These are phyloP conservation scores for Mycena rosella DNA, from an alignment of 768 basidiomycete genomes.

Conservation along the genomic window DNA sequence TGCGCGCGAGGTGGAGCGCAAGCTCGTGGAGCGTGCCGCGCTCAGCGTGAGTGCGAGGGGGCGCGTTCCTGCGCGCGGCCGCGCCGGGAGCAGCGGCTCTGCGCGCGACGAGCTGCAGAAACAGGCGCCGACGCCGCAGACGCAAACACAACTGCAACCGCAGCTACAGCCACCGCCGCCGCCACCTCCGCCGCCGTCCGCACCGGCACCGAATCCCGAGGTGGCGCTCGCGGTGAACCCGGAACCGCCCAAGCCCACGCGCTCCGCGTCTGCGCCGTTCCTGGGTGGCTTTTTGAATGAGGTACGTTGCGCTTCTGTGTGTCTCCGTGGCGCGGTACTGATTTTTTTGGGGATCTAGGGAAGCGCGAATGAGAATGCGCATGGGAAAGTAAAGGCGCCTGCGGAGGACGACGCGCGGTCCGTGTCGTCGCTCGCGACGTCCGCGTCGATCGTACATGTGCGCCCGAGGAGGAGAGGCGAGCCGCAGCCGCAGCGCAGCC, in stretches of 20 bases:
- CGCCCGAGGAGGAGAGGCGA: constrained; percentile 11
- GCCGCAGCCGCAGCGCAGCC: constrained; percentile 21
- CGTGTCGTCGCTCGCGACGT: constrained; percentile 31
- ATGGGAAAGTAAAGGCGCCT: no score
- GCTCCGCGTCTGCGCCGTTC: constrained; percentile 13
- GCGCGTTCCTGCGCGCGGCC: neutral
- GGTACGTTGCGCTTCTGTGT: no score
- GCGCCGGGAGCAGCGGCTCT: neutral
- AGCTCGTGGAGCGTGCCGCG: no score
- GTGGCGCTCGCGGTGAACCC: no score
- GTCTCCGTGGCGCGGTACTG: no score
- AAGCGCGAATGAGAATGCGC: no score
- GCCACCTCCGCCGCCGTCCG: neutral
- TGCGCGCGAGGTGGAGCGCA: neutral
- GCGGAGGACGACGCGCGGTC: constrained; percentile 31
- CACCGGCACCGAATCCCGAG: neutral
- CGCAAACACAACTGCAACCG: neutral
- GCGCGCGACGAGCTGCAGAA: no score
- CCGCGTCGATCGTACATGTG: constrained; percentile 24
- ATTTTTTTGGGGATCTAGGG: no score
- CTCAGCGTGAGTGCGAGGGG: neutral
- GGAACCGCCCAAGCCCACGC: constrained; percentile 8
- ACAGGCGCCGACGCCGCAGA: no score
- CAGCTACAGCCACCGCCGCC: neutral
- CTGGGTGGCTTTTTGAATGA: constrained; percentile 1